A percentile compares a stretch with the other conserved stretches of the same genome.
Evolutionary conservation across 2,329 filamentous ascomycete genomes (phyloP).

Genomic region (Botrytis pseudocinerea): DNA sequence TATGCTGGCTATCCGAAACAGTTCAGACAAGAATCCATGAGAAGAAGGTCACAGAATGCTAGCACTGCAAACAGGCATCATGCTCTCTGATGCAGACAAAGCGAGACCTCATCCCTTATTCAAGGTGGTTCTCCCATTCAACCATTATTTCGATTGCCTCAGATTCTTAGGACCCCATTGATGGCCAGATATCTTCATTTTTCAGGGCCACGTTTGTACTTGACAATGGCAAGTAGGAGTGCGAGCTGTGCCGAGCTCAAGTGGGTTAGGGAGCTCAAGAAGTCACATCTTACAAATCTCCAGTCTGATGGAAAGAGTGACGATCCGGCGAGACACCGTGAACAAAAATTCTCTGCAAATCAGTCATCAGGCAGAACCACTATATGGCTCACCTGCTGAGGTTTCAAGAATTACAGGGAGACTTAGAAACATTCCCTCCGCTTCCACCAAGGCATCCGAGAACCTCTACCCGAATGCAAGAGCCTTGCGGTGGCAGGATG

Average conservation of each 20-base stretch:
- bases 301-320: not conserved
- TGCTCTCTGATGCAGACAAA: not conserved
- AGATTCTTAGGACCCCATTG: too few species aligned
- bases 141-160: not conserved
- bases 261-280: not conserved
- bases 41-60: not conserved
- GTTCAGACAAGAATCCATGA: not conserved
- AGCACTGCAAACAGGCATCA: not conserved
- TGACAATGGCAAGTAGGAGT: not conserved
- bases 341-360: not conserved
- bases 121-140: not conserved
- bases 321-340: not conserved
- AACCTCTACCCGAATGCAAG: not conserved
- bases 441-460: not conserved
- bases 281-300: not conserved
- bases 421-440: not conserved
- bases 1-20: not conserved
- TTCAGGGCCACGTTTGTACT: not conserved
- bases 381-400: not conserved
- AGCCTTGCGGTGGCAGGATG: not conserved
- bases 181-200: not conserved
- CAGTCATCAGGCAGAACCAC: not conserved
- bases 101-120: not conserved
- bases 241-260: not conserved
- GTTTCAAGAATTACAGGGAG: not conserved